A percentile compares a stretch with the other conserved stretches of the same genome.
These are phyloP conservation scores for Vaccinium macrocarpon DNA, from an alignment of 148 eudicot genomes.

Conservation along the genomic window DNA sequence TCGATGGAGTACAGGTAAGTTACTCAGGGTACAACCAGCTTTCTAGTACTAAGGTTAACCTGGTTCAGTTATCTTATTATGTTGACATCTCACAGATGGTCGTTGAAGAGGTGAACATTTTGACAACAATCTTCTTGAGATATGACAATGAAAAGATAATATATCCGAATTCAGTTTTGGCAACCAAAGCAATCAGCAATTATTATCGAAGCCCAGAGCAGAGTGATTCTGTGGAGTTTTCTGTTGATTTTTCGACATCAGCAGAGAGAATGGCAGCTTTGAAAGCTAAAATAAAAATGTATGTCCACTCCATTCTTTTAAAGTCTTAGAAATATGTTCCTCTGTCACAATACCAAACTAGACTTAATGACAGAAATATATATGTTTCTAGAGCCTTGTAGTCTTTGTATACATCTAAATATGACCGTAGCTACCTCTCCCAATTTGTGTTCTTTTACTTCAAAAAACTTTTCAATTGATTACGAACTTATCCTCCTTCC, in stretches of 20 bases:
- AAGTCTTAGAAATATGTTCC: neutral
- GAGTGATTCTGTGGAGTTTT: slow-evolving; percentile 74
- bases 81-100: slow-evolving; percentile 47
- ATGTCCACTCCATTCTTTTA: slow-evolving; percentile 18
- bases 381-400: no score
- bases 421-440: no score
- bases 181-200: slow-evolving; percentile 81
- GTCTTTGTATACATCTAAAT: no score
- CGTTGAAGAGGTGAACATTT: slow-evolving; percentile 90
- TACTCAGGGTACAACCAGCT: neutral
- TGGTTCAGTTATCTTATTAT: neutral
- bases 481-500: no score
- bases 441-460: no score
- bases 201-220: slow-evolving; percentile 79
- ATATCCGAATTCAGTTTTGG: slow-evolving; percentile 70
- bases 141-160: slow-evolving; percentile 73
- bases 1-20: slow-evolving; percentile 84
- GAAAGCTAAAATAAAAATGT: slow-evolving; percentile 56
- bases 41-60: neutral
- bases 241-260: slow-evolving; percentile 63
- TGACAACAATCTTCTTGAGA: slow-evolving; percentile 78
- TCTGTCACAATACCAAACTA: neutral
- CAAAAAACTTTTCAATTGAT: no score
- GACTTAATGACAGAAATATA: neutral
- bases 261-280: slow-evolving; percentile 61